Conservation (phyloP, 371 early-diverging fungal species). For the Apophysomyces trapeziformis region DNA sequence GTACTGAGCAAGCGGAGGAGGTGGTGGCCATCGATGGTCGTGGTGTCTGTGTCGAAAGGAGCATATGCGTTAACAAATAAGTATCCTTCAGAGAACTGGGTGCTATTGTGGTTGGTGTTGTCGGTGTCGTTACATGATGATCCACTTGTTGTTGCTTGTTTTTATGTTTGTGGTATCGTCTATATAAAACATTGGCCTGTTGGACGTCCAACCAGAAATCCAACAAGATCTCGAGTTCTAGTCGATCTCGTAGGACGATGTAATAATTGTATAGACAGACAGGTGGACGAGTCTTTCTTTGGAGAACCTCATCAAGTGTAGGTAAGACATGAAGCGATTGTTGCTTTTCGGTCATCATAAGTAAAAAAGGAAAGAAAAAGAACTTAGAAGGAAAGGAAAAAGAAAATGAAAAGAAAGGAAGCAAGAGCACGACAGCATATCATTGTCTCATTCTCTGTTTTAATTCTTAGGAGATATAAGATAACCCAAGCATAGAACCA, state of each 20-base stretch:
- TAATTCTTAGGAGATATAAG: too few relatives aligned
- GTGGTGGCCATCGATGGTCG: constrained; percentile 2
- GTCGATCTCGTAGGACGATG: constrained; percentile 62
- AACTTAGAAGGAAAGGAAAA: too few relatives aligned
- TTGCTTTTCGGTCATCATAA: constrained; percentile 8
- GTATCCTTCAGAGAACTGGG: constrained; percentile 1
- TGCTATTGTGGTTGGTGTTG: not conserved
- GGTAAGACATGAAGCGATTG: constrained; percentile 36
- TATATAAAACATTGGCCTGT: constrained; percentile 60
- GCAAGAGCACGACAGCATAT: not conserved
- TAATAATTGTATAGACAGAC: constrained; percentile 73
- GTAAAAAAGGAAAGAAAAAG: not conserved
- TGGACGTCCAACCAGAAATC: constrained; percentile 75
- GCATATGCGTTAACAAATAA: constrained; percentile 14
- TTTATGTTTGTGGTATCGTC: constrained; percentile 40
- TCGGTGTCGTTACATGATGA: not conserved
- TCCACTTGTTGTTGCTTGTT: not conserved
- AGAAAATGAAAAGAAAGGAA: not conserved
- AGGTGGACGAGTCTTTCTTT: constrained; percentile 65
- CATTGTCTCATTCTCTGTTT: too few relatives aligned
- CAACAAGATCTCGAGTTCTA: constrained; percentile 54
- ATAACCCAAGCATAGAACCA: too few relatives aligned
- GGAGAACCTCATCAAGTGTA: constrained; percentile 60
- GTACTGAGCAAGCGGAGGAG: not conserved
- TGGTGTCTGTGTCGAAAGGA: not conserved